Base-by-base conservation (phyloP, 2,329 filamentous ascomycete genomes). In the Hypoxylon rubiginosum region DNA sequence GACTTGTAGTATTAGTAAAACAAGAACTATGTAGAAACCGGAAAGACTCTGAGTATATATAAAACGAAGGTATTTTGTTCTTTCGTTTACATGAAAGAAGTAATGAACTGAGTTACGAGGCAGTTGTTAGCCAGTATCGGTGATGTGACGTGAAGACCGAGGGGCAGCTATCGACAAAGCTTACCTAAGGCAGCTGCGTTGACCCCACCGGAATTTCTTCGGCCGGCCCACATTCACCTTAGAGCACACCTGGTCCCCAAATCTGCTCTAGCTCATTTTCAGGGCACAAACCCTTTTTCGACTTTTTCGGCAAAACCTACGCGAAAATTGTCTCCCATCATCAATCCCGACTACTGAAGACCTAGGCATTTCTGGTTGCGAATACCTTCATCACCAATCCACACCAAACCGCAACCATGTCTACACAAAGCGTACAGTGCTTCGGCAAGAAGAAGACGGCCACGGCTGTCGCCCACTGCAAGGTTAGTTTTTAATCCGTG, bases 401-500 rank as follows among this genome's bases (percentile, higher is more conserved):
- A 64, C 62, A 70, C 59, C 32, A 70, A 36, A 48, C 13, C 63
- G 80, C 82, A 86, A 92, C 81, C 84, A 93, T 93, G 90, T 91
- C 92, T 84, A 86, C 88, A 78, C 91, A 92, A 86, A 92, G 89
- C 84, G 92, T 94, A 80, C 94, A 97, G 90, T 97, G 94, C 92
- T 97, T 98, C 92, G 94, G 94, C 91, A 97, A 97, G 91, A 94
- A 94, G 90, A 93, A 92, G 89, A 94, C 90, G 81, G 93, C 93
- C 79, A 92, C 91, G 73, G 91, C 90, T 80, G 93, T 97, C 86
- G 93, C 93, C 83, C 92, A 95, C 88, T 95, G 92, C 91, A 94
- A 95, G 90, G 90, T 92, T 87, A 82, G 85, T 80, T 54, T 46
- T 50, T 43, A 34, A 19, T 17, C 19, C 19, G 15, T 21, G 17